Evolutionary conservation across 2,329 filamentous ascomycete species (phyloP), one percentile per base, ranked within the genome.

Genomic region (Xylariaceae sp.): DNA sequence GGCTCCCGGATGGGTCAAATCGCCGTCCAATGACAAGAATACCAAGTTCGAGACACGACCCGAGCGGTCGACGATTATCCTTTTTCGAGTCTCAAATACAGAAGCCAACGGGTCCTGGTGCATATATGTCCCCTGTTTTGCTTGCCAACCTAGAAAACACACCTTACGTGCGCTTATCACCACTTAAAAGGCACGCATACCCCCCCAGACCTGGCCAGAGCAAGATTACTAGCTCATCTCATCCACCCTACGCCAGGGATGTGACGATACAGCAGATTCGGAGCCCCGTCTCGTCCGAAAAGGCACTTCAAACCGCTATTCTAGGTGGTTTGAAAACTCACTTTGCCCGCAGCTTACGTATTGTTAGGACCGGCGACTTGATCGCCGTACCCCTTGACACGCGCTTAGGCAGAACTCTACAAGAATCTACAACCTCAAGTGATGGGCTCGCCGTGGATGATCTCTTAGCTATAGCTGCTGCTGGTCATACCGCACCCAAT

Each of bases 361-460:
- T 97, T 12, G 82, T 97, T 38, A 91, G 91, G 64, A 86, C 83
- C 39, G 93, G 92, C 2, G 94, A 99, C 70, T 73, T 97, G 12
- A 86, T 99, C 48, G 92, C 89, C 16, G 87, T 99, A 12, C 86
- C 90, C 2, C 86, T 99, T 28, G 93, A 99, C 64, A 89, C 92
- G 48, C 84, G 86, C 47, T 79, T 97, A 1, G 93, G 91, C 2
- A 83, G 87, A 51, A 88, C 89, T 2, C 78, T 97, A 3, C 92
- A 92, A 59, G 88, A 95, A 63, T 76, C 83, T 5, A 73, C 77
- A n/a, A 71, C 74, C 3, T 71, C 74, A 3, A 81, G 80, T 12
- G 79, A 82, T 48, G 81, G 80, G 11, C 76, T 80, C 3, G 83
- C 85, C 43, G 84, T 93, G 31, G 90, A 96, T 52, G 91, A 96